Evolutionary conservation across 345 rosid species (phyloP), one percentile per base, ranked within the genome.

Genomic region (Excoecaria agallocha): DNA sequence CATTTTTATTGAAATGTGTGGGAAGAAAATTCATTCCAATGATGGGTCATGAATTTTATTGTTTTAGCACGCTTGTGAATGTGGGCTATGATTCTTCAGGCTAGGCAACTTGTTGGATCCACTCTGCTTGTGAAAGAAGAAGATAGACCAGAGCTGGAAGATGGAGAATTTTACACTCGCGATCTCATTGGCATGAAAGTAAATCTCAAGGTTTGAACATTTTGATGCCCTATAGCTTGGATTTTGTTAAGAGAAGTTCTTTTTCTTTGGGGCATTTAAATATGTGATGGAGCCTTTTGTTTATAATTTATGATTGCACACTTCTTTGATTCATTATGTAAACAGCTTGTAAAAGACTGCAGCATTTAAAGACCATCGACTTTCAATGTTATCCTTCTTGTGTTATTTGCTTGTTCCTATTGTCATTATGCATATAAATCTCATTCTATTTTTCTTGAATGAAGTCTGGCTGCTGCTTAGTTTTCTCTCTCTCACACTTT

Each of bases 161-260:
- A 88, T 63, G 97, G 84, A 63, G 97, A 94, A 74, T 90, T 90
- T 78, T 92, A 92, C 74, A 69, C 88, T 78, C 92, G 86, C 64
- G 98, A 94, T 83, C 98, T 94, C 71, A 74, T 92, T 77, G 98
- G 97, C 80, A 85, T 94, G 96, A 85, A 75, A 70, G 92, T 92
- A 71, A 74, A 86, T 66, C 86, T 83, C 56, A 87, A 89, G 95
- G 94, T 90, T 76, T 77, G 78, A 38, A 74, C 66, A 19, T 66
- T 66, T 15, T 61, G 19, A 66, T 54, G 35, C 25, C n/a, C n/a
- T n/a, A 4, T 70, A 46, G 71, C 30, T 65, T 45, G 16, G 65
- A 12, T 57, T 38, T 24, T 77, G 59, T 37, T 50, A 48, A 12
- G 8, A 7, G 16, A 11, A 65, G 51, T 50, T 55, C 10, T 39